Evolutionary conservation across 2,329 filamentous ascomycete species (phyloP).

Genomic region (Didymella pinodella): DNA sequence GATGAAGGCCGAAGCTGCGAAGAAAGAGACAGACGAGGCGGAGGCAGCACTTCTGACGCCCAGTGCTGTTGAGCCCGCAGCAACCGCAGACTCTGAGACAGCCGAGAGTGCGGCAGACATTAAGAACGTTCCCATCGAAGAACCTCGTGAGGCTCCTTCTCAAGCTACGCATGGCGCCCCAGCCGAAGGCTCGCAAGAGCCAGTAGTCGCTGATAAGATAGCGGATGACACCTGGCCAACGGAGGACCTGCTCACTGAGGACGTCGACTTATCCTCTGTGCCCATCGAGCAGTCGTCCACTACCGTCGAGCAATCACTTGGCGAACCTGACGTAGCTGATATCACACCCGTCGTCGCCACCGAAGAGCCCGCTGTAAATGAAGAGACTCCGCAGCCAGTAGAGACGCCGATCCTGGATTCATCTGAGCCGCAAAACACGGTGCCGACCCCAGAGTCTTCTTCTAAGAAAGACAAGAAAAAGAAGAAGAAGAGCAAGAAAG

Average conservation of each 20-base stretch:
- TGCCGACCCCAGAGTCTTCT: background rate
- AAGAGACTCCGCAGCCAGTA: slow-evolving; percentile 5
- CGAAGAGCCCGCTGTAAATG: background rate
- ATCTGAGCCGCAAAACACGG: too few species aligned
- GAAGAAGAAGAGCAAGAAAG: slow-evolving; percentile 41
- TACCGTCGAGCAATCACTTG: background rate
- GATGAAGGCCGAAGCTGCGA: slow-evolving; percentile 47
- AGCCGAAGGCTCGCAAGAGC: background rate
- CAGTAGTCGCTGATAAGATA: background rate
- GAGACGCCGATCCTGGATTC: background rate
- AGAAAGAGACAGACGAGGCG: slow-evolving; percentile 22
- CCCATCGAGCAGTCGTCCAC: slow-evolving; percentile 3
- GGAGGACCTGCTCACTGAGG: slow-evolving; percentile 18
- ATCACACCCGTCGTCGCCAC: background rate
- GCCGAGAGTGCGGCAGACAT: background rate
- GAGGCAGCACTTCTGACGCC: background rate
- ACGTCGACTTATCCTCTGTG: slow-evolving; percentile 4
- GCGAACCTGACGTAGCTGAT: background rate
- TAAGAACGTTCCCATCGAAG: background rate
- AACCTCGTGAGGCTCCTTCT: background rate
- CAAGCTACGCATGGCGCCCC: background rate
- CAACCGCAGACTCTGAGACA: background rate
- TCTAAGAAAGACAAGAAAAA: slow-evolving; percentile 42
- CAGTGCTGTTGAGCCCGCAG: background rate
- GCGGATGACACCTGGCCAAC: slow-evolving; percentile 15